phyloP scores from a whole-genome alignment of 176 grass and related monocot genomes.

The Guadua angustifolia region DNA sequence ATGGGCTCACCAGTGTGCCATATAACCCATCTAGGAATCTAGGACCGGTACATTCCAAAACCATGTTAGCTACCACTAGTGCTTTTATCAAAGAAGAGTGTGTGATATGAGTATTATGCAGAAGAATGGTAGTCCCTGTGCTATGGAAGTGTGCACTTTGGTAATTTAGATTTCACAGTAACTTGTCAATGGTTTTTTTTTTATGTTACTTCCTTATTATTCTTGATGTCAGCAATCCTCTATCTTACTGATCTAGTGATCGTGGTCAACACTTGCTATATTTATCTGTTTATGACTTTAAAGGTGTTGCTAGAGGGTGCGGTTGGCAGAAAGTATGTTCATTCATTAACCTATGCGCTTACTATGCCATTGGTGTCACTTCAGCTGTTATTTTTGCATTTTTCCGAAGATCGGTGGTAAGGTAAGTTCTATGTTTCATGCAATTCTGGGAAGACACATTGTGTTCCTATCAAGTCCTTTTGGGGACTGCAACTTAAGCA shows the following conservation, averaged over 20 bases:
- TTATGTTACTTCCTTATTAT: not conserved
- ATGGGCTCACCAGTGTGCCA: too few relatives aligned
- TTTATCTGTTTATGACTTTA: constrained; percentile 23
- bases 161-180: not conserved
- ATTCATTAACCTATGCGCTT: constrained; percentile 78
- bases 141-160: not conserved
- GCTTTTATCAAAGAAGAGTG: not conserved
- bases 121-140: not conserved
- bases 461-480: not conserved
- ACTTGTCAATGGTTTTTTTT: not conserved
- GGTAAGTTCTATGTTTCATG: constrained; percentile 47
- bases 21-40: not conserved
- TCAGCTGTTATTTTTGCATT: constrained; percentile 80
- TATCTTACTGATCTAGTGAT: not conserved
- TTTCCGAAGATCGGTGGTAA: constrained; percentile 75
- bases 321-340: constrained; percentile 91
- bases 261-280: not conserved
- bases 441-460: constrained; percentile 8
- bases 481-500: too few relatives aligned
- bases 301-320: constrained; percentile 88
- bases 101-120: too few relatives aligned
- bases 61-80: not conserved
- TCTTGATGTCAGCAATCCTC: not conserved
- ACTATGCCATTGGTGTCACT: constrained; percentile 79
- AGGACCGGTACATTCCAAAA: constrained; percentile 14